Conservation (phyloP, 495 filamentous ascomycete genomes). For the Penicillium chermesinum region DNA sequence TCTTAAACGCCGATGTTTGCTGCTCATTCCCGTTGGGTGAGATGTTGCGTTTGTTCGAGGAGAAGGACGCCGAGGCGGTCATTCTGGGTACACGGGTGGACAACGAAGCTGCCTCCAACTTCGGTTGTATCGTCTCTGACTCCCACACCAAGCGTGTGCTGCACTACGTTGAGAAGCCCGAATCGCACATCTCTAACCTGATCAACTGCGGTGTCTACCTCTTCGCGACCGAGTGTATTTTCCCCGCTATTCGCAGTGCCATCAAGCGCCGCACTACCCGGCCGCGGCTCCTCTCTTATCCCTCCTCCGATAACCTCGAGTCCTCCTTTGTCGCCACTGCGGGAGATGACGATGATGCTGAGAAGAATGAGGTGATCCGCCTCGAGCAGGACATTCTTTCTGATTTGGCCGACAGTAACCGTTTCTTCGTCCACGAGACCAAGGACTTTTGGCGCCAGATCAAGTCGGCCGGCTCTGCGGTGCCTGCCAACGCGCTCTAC, state of each 20-base stretch:
- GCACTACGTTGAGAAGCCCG: constrained; percentile 99
- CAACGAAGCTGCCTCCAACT: constrained; percentile 91
- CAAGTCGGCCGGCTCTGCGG: constrained; percentile 96
- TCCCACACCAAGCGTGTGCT: constrained; percentile 91
- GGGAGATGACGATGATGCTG: constrained; percentile 64
- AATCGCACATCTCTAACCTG: constrained; percentile 95
- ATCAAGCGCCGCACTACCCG: constrained; percentile 95
- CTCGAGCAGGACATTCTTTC: constrained; percentile 97
- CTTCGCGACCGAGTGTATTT: constrained; percentile 91
- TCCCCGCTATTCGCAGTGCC: constrained; percentile 89
- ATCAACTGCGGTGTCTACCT: constrained; percentile 99
- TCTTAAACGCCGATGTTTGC: constrained; percentile 98
- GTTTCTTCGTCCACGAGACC: constrained; percentile 97
- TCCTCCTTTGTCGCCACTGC: constrained; percentile 68
- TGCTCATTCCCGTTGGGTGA: constrained; percentile 96
- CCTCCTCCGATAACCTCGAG: constrained; percentile 89
- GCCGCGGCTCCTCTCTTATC: constrained; percentile 86
- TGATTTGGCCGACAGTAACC: constrained; percentile 93
- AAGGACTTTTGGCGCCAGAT: constrained; percentile 99
- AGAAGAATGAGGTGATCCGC: constrained; percentile 83
- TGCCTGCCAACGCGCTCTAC: constrained; percentile 96
- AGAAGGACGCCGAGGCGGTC: constrained; percentile 95
- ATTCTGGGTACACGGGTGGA: constrained; percentile 90
- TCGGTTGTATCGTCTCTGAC: constrained; percentile 97
- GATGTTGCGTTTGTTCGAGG: constrained; percentile 90